Base-by-base conservation (phyloP, 2,329 filamentous ascomycete genomes). In the Zasmidium angulare region DNA sequence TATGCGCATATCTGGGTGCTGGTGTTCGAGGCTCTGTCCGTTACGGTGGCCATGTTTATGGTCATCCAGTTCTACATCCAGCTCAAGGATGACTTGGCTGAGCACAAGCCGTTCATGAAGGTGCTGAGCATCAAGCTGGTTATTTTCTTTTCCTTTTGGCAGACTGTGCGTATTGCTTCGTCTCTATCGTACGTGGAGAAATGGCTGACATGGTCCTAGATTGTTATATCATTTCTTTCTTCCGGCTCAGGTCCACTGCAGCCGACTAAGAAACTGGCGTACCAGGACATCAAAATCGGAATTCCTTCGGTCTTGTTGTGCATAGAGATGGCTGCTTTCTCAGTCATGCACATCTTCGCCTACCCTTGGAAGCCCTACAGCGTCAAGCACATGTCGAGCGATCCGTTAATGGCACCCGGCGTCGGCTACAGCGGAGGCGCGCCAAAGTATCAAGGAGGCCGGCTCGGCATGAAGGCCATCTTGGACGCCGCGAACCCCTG, bases 111-210 rank as follows among this genome's bases (percentile, higher is more conserved):
- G 0, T 89, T 93, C 65, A 75, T 93, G 64, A 96, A 96, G 75
- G 86, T 96, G 23, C 72, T 91, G 20, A 89, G 90, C 69, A 95
- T 96, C 77, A 96, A 96, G 76, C 82, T 96, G 24, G 91, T 96
- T 70, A 91, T 96, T 69, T 96, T 96, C 79, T 82, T 96, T 66
- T 92, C 88, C 36, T 96, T 96, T 75, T 96, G 91, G 91, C 91
- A 96, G 71, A 80, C 78, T 29, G 79, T 82, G 68, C 65, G 77
- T 52, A 2, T 50, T 63, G 19, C 20, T n/a, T n/a, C n/a, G n/a
- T 26, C 2, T 2, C 10, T 19, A 19, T 12, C 21, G 36, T 43
- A 1, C 46, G 6, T 9, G 24, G 47, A 19, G 29, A 40, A 40
- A 48, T n/a, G 24, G 60, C 58, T 67, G 53, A 56, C 22, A n/a